A percentile compares a stretch with the other conserved stretches of the same genome.
phyloP scores from a whole-genome alignment of 306 rosid genomes.

The Sechiopsis laciniata region DNA sequence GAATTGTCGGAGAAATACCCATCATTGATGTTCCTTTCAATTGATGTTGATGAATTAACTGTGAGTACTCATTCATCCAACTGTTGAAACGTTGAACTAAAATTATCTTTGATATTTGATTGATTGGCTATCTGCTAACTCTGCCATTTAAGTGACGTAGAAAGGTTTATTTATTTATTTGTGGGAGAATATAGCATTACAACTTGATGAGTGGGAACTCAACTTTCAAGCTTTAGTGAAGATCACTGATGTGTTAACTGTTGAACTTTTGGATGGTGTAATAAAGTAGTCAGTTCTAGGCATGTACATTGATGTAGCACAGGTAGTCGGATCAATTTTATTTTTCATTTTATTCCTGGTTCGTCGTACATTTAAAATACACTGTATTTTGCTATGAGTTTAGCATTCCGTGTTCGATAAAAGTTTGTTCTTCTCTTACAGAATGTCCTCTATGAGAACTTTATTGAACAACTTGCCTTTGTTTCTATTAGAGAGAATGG shows the following conservation, averaged over 20 bases:
- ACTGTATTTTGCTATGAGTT: background rate
- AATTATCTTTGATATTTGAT: background rate
- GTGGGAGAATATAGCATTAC: background rate
- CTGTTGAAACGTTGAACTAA: background rate
- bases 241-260: background rate
- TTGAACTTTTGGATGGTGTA: background rate
- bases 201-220: background rate
- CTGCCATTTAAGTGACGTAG: background rate
- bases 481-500: background rate
- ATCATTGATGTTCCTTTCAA: conserved; percentile 65
- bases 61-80: conserved; percentile 44
- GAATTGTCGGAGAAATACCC: conserved; percentile 81
- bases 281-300: background rate
- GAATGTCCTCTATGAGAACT: background rate
- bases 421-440: background rate
- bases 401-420: background rate
- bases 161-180: background rate
- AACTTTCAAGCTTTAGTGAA: background rate
- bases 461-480: background rate
- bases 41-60: conserved; percentile 85
- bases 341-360: background rate
- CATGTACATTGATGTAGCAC: background rate
- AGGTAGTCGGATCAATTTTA: background rate
- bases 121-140: background rate
- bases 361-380: background rate